Percentiles rank a stretch among this genome's conserved stretches.
These are phyloP conservation scores for Magnaporthiopsis rhizophila DNA, from an alignment of 2,329 filamentous ascomycete species.

Conservation along the genomic window DNA sequence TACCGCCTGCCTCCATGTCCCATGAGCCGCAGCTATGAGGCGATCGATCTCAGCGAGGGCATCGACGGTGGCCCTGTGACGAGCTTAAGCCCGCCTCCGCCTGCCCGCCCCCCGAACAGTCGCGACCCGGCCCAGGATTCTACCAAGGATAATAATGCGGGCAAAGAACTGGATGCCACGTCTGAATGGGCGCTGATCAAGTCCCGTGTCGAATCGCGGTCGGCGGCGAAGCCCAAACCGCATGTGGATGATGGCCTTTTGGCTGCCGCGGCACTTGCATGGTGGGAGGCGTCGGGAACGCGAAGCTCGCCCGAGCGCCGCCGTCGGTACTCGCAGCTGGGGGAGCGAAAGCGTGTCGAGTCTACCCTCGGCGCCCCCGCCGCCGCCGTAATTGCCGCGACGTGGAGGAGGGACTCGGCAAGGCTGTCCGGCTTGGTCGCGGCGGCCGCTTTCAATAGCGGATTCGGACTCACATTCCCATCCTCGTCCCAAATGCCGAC, in stretches of 20 bases:
- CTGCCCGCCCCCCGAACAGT: background rate
- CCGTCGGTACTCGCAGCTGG: slow-evolving; percentile 1
- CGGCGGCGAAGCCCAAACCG: background rate
- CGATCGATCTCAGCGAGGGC: background rate
- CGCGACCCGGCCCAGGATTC: background rate
- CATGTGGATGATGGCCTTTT: background rate
- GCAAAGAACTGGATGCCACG: background rate
- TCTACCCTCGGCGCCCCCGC: background rate
- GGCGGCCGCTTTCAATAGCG: background rate
- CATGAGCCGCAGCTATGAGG: background rate
- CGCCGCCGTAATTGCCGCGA: background rate
- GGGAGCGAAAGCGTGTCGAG: background rate
- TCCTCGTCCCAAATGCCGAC: background rate
- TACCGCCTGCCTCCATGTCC: background rate
- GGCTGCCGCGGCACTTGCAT: background rate
- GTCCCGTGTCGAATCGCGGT: background rate
- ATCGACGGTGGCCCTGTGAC: background rate
- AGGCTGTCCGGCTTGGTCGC: background rate
- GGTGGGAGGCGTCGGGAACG: background rate
- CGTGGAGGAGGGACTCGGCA: background rate
- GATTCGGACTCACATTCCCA: background rate
- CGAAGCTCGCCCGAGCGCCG: background rate
- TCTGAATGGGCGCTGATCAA: background rate
- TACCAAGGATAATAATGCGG: too few species aligned
- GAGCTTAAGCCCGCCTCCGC: background rate